Base-by-base conservation (phyloP, 2,329 filamentous ascomycete species). In the Pseudogymnoascus sp. region DNA sequence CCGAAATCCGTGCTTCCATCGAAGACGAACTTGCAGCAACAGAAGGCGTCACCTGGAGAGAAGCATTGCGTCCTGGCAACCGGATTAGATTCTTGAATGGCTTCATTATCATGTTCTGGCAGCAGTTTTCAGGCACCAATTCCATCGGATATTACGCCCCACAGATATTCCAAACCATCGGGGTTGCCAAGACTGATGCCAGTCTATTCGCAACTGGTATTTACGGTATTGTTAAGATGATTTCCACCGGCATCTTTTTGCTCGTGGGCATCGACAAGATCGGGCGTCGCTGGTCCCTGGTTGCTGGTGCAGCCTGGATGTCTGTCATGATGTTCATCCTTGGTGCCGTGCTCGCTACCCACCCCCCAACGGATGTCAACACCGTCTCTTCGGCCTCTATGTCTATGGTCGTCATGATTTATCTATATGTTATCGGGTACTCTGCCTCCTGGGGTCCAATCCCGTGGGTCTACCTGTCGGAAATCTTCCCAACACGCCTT, bases 11-110 rank as follows among this genome's bases (percentile, higher is more conserved):
- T 66, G 78, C 79, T 19, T 81, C 87, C 23, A 83, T 90, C 66
- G 83, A 89, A 66, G 84, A 88, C 17, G 89, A 93, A 72, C 80
- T 88, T 59, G 87, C 90, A 72, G 87, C 87, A 0, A 89, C 84
- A 26, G 81, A 82, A 75, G 79, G 76, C 1, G 69, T 81, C 37
- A 80, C 78, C 0, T 76, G 77, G 71, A 79, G 75, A 61, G 80
- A 82, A 67, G 70, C 76, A 3, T 72, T 80, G 7, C 73, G 79
- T 17, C 79, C 79, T 0, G 75, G 73, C 4, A 82, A 81, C 68
- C 73, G 80, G 23, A 77, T 76, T 65, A 77, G 81, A 13, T 73
- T 83, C 61, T 17, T 68, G 21, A 63, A 59, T 33, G 67, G 60
- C 11, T 74, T 80, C 65, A 72, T 81, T 26, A 76, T 79, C 15